Base-by-base conservation (phyloP, 306 rosid species). In the Vigna nakashimae region DNA sequence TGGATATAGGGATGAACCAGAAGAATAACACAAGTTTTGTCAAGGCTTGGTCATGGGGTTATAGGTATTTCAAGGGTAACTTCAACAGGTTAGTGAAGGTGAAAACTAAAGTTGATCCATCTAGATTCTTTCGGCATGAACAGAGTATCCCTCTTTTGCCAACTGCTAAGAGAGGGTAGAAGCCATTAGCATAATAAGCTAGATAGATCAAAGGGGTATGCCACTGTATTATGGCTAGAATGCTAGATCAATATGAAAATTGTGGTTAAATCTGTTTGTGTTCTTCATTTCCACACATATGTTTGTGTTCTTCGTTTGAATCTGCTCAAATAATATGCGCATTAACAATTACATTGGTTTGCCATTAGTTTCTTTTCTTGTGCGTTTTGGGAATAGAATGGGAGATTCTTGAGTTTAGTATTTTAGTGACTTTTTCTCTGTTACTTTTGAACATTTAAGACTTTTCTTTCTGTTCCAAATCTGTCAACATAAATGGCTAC, bases 71-170 rank as follows among this genome's bases (percentile, higher is more conserved):
- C 57, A 86, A 80, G 82, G 60, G 63, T 30, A 86, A 86, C 69
- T 86, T 80, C 42, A 6, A 18, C 2, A 83, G 89, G 85, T 71
- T 86, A 5, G 79, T 83, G 0, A 73, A 50, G 80, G 87, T 86
- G 48, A 86, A 86, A 60, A 50, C 77, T 34, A 74, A 73, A 74
- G 85, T 83, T 77, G 89, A 86, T 78, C 89, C 89, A 15, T 79
- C 64, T 18, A 83, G 83, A 77, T 80, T 86, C 82, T 86, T 86
- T 69, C 83, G 87, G 79, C 89, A 86, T 18, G 89, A 86, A 40
- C 89, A 86, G 70, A 86, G 89, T 14, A 86, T 86, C 65, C 89
- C 87, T 67, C 73, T 69, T 4, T 49, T 80, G 26, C 53, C 79
- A 48, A 45, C 16, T 51, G 59, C 55, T 69, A 65, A 28, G 60